Evolutionary conservation across 106 monocot species (phyloP), one percentile per base, ranked within the genome.

Genomic region (Xerophyta viscosa): DNA sequence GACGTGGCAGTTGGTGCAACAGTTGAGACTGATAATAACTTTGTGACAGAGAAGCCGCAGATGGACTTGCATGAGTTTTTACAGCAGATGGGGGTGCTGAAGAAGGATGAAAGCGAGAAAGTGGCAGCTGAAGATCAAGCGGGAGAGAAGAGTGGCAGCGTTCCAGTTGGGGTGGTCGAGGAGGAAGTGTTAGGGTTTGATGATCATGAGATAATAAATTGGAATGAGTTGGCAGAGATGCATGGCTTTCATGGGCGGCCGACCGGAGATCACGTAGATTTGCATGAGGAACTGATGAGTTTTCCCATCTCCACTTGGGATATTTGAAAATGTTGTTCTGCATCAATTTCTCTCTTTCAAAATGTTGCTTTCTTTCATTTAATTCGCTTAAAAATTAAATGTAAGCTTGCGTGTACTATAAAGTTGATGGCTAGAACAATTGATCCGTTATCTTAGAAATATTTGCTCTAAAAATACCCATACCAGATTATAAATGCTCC

Each of bases 11-110:
- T 11, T 24, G 24, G 14, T 24, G 12, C 11, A 18, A 26, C 6
- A 9, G 37, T 12, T 6, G 15, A 20, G 2, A 42, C 20, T 10
- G 14, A 27, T 2, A 36, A 0, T 2, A 12, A 20, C 12, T 8
- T 37, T 27, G 30, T 24, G 15, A 23, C 29, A 4, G 71, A 74
- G 65, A 87, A 72, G 69, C 88, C 84, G 5, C 84, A 88, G 74
- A 80, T 94, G 20, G 93, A 94, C 57, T 72, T 88, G 50, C 71
- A 67, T 61, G 88, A 94, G 81, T 94, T 88, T 55, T 59, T 94
- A 17, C 88, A 88, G 69, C 87, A 88, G 51, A 19, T 93, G 48
- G 93, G 93, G 13, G 80, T 93, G 70, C 55, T 93, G 13, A 72
- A 77, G 37, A 66, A 61, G 13, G 81, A 75, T 20, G n/a, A n/a